These are phyloP conservation scores for Lachnellula cervina DNA, from an alignment of 2,329 filamentous ascomycete genomes.

Conservation along the genomic window DNA sequence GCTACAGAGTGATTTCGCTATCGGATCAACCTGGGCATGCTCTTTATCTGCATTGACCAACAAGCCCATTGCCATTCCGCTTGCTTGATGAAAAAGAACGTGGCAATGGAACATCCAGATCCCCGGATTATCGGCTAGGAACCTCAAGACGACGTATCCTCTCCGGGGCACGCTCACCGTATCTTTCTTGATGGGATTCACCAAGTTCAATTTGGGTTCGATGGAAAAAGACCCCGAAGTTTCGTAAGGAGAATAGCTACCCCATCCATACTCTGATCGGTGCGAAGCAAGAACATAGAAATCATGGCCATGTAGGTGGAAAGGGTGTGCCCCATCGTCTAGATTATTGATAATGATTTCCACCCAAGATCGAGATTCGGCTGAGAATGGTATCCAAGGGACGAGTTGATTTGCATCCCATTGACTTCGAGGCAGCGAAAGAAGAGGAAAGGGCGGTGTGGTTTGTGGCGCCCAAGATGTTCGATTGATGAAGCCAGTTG, in stretches of 20 bases:
- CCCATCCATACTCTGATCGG: conserved; percentile 16
- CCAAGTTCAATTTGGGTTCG: conserved; percentile 19
- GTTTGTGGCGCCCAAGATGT: conserved; percentile 40
- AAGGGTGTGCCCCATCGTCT: conserved; percentile 43
- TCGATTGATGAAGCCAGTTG: conserved; percentile 44
- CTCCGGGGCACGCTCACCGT: conserved; percentile 36
- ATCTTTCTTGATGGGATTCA: conserved; percentile 47
- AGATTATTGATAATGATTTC: conserved; percentile 48
- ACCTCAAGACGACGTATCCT: conserved; percentile 42
- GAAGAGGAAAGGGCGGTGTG: conserved; percentile 28
- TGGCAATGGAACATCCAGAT: conserved; percentile 49
- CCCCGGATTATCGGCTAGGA: conserved; percentile 45
- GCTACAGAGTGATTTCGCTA: background rate
- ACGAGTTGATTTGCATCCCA: conserved; percentile 41
- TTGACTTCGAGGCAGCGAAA: conserved; percentile 30
- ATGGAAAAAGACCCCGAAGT: conserved; percentile 16
- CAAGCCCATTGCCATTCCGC: conserved; percentile 39
- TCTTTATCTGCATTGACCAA: conserved; percentile 3
- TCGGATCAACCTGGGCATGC: background rate
- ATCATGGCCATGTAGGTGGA: conserved; percentile 51
- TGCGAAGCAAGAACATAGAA: conserved; percentile 38
- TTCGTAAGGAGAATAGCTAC: conserved; percentile 13
- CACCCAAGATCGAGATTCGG: conserved; percentile 31
- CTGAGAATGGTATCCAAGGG: conserved; percentile 28
- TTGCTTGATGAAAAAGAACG: conserved; percentile 35